These are phyloP conservation scores for Chenopodium quinoa DNA, from an alignment of 148 eudicot species.

Conservation along the genomic window DNA sequence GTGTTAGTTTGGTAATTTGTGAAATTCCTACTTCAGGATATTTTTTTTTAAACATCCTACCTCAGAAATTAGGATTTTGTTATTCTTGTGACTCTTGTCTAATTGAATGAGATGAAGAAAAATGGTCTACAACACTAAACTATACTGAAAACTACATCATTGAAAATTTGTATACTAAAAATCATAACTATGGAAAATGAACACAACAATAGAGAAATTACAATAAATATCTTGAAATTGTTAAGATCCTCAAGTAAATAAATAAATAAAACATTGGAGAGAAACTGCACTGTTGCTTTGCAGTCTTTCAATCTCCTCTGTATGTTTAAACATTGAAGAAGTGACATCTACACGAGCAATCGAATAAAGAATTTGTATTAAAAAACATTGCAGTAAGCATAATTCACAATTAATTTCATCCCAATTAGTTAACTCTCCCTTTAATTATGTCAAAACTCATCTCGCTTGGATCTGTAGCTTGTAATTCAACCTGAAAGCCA, in stretches of 20 bases:
- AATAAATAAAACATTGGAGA: background rate
- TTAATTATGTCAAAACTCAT: conserved; percentile 42
- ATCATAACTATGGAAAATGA: background rate
- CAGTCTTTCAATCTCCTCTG: conserved; percentile 5
- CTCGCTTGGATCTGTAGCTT: conserved; percentile 49
- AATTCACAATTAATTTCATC: background rate
- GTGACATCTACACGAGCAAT: too few species aligned
- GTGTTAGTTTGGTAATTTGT: background rate
- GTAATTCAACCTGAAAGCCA: conserved; percentile 47
- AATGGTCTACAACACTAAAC: too few species aligned
- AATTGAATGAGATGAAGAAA: too few species aligned
- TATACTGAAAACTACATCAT: too few species aligned
- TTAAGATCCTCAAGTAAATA: background rate
- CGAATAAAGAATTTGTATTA: too few species aligned
- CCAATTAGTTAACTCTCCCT: conserved; percentile 31
- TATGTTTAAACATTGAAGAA: too few species aligned
- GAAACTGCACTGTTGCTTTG: background rate
- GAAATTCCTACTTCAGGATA: too few species aligned
- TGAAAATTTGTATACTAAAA: too few species aligned
- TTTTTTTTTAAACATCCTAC: too few species aligned
- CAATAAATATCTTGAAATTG: background rate
- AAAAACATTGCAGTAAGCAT: too few species aligned
- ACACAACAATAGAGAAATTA: background rate
- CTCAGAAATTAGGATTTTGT: too few species aligned
- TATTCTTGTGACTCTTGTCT: too few species aligned